Conservation (phyloP, 495 filamentous ascomycete genomes). For the Filosporella fistucella region DNA sequence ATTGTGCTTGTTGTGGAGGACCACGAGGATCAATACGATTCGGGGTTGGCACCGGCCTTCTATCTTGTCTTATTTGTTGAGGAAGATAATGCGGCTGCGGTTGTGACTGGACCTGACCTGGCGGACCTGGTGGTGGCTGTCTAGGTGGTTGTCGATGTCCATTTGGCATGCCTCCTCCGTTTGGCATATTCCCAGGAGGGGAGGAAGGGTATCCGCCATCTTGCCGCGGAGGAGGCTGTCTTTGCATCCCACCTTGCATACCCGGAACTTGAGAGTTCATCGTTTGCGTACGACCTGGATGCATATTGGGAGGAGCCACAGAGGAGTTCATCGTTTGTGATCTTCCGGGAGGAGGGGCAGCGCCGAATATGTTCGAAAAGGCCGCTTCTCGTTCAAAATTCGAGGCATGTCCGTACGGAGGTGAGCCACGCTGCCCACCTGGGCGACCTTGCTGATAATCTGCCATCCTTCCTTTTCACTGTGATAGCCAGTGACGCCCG, state of each 20-base stretch:
- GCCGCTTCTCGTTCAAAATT: constrained; percentile 86
- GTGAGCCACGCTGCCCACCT: constrained; percentile 51
- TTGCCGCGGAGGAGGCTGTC: constrained; percentile 23
- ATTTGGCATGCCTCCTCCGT: constrained; percentile 40
- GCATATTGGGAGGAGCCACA: constrained; percentile 43
- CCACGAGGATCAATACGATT: constrained; percentile 65
- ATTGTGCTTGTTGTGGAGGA: constrained; percentile 46
- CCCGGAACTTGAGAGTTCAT: constrained; percentile 18
- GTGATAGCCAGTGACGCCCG: neutral
- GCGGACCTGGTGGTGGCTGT: constrained; percentile 29
- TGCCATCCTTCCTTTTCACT: constrained; percentile 55
- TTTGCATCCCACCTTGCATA: constrained; percentile 20
- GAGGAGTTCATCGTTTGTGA: constrained; percentile 83
- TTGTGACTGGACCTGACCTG: constrained; percentile 42
- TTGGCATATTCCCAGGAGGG: constrained; percentile 25
- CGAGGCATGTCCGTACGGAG: constrained; percentile 60
- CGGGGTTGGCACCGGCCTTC: constrained; percentile 60
- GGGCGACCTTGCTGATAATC: constrained; percentile 80
- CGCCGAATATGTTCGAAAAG: constrained; percentile 94
- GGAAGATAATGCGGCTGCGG: constrained; percentile 60
- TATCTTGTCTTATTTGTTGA: constrained; percentile 48
- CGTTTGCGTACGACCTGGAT: constrained; percentile 27
- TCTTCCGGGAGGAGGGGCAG: constrained; percentile 77
- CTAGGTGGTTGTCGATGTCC: constrained; percentile 53
- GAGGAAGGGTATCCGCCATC: constrained; percentile 37